Evolutionary conservation across 1,139 yeast species (phyloP).

Genomic region (Taphrina pruni): DNA sequence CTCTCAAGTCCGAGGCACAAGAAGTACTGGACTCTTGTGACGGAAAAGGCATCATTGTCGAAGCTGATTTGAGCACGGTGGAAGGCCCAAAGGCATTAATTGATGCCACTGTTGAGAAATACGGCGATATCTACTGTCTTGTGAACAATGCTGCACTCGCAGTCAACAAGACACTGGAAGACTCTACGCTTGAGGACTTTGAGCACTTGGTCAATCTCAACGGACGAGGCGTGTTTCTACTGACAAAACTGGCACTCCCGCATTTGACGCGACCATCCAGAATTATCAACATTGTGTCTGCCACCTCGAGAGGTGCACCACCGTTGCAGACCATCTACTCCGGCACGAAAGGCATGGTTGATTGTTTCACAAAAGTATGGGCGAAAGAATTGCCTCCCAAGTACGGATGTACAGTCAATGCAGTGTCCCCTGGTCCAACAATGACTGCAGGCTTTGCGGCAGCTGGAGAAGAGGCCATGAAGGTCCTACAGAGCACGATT

Average conservation of each 20-base stretch:
- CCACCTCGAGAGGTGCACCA: constrained; percentile 7
- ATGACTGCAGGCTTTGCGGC: constrained; percentile 7
- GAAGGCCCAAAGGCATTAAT: constrained; percentile 5
- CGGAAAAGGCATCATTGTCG: constrained; percentile 2
- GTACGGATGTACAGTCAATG: constrained; percentile 4
- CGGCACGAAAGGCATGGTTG: constrained; percentile 7
- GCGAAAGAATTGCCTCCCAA: constrained; percentile 1
- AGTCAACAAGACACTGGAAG: not conserved
- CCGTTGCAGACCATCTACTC: not conserved
- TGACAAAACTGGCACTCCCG: not conserved
- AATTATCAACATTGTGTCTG: constrained; percentile 9
- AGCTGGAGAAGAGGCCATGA: constrained; percentile 3
- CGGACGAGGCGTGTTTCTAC: constrained; percentile 1
- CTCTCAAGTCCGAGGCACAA: not conserved
- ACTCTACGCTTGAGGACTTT: not conserved
- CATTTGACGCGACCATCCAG: not conserved
- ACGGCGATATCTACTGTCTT: not conserved
- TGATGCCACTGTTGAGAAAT: not conserved
- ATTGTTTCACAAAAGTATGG: constrained; percentile 8
- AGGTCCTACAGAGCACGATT: constrained; percentile 2
- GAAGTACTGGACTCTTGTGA: not conserved
- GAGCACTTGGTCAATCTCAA: not conserved
- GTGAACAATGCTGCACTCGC: constrained; percentile 6
- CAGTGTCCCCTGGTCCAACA: constrained; percentile 5
- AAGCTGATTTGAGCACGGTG: constrained; percentile 10